phyloP scores from a whole-genome alignment of 2,329 filamentous ascomycete species.

The Venturia carpophila region DNA sequence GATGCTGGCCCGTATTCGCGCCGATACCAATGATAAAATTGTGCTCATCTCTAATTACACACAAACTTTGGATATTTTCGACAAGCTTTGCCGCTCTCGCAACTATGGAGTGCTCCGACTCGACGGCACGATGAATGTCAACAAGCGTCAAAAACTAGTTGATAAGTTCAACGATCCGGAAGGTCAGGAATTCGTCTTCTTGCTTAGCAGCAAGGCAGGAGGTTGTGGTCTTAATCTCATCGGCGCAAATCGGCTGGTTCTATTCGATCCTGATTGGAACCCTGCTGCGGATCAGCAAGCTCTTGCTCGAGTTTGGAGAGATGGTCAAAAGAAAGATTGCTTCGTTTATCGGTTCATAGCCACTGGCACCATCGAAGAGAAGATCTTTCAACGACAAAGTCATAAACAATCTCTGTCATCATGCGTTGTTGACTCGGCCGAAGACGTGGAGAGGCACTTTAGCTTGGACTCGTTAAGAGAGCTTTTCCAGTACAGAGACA shows the following conservation, averaged over 20 bases:
- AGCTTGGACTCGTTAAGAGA: constrained; percentile 84
- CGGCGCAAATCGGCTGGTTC: constrained; percentile 84
- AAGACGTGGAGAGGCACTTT: constrained; percentile 96
- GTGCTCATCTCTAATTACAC: constrained; percentile 99
- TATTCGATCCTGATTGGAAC: constrained; percentile 95
- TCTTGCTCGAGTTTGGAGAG: constrained; percentile 93
- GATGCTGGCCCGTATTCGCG: constrained; percentile 91
- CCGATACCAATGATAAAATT: constrained; percentile 98
- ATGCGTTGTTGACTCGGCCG: constrained; percentile 90
- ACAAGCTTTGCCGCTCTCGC: constrained; percentile 76
- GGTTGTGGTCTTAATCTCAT: constrained; percentile 95
- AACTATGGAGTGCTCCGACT: constrained; percentile 81
- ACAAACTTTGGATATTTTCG: constrained; percentile 89
- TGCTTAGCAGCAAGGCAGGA: constrained; percentile 94
- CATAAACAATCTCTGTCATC: constrained; percentile 97
- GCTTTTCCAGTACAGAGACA: constrained; percentile 82
- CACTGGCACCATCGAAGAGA: constrained; percentile 96
- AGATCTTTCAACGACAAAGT: constrained; percentile 96
- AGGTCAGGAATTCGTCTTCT: constrained; percentile 82
- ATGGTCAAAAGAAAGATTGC: constrained; percentile 98
- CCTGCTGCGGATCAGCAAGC: constrained; percentile 96
- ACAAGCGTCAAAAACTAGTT: constrained; percentile 92
- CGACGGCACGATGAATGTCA: constrained; percentile 96
- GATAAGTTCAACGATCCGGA: constrained; percentile 96
- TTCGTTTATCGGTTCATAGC: constrained; percentile 99